These are phyloP conservation scores for Zymoseptoria passerinii DNA, from an alignment of 2,329 filamentous ascomycete species.

Conservation along the genomic window DNA sequence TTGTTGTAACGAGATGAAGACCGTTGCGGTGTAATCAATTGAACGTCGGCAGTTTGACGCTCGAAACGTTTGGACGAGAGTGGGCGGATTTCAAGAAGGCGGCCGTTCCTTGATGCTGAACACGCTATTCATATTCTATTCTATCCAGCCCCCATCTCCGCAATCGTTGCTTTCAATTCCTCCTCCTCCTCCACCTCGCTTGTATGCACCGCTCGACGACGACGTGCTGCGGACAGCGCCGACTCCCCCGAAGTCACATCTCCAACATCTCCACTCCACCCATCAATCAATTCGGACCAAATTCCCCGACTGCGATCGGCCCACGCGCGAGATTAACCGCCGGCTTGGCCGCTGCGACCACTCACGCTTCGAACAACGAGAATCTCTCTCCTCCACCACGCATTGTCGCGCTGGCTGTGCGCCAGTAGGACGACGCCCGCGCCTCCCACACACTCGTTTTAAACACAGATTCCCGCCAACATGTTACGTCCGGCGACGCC, in stretches of 20 bases:
- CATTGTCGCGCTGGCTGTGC: neutral
- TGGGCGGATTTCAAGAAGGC: neutral
- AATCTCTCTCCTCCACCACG: neutral
- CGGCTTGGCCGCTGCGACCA: neutral
- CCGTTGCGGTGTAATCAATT: neutral
- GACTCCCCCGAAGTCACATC: neutral
- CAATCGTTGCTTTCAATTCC: neutral
- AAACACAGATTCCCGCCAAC: conserved; percentile 32
- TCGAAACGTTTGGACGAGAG: neutral
- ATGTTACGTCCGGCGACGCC: conserved; percentile 92
- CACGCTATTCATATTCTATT: neutral
- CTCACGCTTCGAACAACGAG: neutral
- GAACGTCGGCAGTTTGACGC: too few relatives aligned
- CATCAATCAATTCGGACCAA: neutral
- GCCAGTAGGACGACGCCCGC: conserved; percentile 1
- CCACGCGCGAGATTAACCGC: neutral
- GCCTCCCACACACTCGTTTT: conserved; percentile 5
- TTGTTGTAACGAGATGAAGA: neutral
- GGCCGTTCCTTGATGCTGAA: neutral
- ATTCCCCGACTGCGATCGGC: neutral
- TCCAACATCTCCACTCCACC: neutral
- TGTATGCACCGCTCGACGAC: neutral
- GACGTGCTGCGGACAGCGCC: neutral
- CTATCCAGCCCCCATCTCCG: neutral
- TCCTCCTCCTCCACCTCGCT: neutral